Evolutionary conservation across 768 basidiomycete genomes (phyloP).

Genomic region (Boletus eberwhitei): DNA sequence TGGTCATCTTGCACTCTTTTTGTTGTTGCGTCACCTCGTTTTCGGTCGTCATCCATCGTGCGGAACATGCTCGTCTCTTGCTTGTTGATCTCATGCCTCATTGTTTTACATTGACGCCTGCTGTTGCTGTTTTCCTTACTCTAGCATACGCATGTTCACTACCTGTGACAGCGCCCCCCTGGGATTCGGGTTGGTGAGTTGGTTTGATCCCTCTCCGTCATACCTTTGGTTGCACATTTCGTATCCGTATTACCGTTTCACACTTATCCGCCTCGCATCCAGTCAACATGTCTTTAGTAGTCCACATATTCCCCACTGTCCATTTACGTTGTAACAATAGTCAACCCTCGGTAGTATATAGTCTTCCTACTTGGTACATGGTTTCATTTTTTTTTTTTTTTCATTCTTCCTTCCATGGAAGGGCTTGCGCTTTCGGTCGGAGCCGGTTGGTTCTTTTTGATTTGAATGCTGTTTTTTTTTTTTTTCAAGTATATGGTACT

Average conservation of each 20-base stretch:
- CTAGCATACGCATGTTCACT: constrained; percentile 17
- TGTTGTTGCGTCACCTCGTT: constrained; percentile 18
- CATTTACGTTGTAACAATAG: constrained; percentile 35
- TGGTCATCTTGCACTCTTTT: constrained; percentile 20
- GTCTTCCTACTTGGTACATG: constrained; percentile 19
- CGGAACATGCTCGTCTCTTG: constrained; percentile 23
- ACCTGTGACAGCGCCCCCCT: constrained; percentile 5
- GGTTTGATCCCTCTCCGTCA: constrained; percentile 11
- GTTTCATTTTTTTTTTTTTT: background rate
- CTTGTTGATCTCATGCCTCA: constrained; percentile 8
- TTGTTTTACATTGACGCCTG: constrained; percentile 8
- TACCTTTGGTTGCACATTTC: constrained; percentile 20
- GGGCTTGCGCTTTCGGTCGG: background rate
- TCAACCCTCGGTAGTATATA: constrained; percentile 30
- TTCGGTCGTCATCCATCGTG: constrained; percentile 13
- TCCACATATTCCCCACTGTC: constrained; percentile 28
- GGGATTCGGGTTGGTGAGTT: constrained; percentile 13
- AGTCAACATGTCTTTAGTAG: constrained; percentile 21
- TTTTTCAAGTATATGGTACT: constrained; percentile 3
- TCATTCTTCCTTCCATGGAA: background rate
- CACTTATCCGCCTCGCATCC: constrained; percentile 17
- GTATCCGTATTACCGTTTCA: constrained; percentile 6
- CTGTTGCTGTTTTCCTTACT: constrained; percentile 13
- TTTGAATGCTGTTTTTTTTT: constrained; percentile 3
- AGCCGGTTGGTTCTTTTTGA: background rate